Conservation (phyloP, 176 grass and related monocot species). For the Eremochloa ophiuroides region DNA sequence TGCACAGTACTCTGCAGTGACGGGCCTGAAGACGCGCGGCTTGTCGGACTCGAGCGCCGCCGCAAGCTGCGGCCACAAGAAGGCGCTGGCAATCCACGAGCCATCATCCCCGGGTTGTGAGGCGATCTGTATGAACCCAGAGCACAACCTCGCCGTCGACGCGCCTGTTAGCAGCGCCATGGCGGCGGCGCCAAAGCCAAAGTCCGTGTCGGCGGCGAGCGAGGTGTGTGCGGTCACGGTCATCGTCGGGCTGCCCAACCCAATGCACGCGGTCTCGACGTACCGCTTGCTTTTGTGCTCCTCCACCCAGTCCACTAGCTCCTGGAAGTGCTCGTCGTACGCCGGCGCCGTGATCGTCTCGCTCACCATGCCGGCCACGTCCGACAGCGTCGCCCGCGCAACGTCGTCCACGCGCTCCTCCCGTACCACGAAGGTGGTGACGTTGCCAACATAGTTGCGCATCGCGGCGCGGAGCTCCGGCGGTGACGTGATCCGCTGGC, state of each 20-base stretch:
- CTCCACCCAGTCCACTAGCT: slow-evolving; percentile 57
- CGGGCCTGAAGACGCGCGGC: not conserved
- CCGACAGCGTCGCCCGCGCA: not conserved
- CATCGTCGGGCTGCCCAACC: slow-evolving; percentile 27
- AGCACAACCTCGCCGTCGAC: not conserved
- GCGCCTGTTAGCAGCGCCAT: not conserved
- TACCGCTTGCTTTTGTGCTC: slow-evolving; percentile 21
- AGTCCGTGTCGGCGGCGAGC: not conserved
- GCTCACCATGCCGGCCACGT: slow-evolving; percentile 21
- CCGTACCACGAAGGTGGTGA: slow-evolving; percentile 6
- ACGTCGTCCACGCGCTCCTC: slow-evolving; percentile 38
- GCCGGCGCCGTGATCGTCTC: slow-evolving; percentile 21
- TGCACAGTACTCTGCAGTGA: not conserved
- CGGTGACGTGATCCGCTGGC: not conserved
- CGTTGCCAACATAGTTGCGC: slow-evolving; percentile 39
- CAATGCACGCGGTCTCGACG: not conserved
- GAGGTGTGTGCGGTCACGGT: not conserved
- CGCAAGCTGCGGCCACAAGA: not conserved
- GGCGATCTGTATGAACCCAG: not conserved
- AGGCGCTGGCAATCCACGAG: not conserved
- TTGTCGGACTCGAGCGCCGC: slow-evolving; percentile 12
- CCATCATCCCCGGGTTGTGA: not conserved
- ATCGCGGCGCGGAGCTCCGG: slow-evolving; percentile 7
- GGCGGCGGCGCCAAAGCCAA: not conserved
- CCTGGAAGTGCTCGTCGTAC: slow-evolving; percentile 31